phyloP scores from a whole-genome alignment of 2,329 filamentous ascomycete genomes.

The Diaporthe aspalathi region DNA sequence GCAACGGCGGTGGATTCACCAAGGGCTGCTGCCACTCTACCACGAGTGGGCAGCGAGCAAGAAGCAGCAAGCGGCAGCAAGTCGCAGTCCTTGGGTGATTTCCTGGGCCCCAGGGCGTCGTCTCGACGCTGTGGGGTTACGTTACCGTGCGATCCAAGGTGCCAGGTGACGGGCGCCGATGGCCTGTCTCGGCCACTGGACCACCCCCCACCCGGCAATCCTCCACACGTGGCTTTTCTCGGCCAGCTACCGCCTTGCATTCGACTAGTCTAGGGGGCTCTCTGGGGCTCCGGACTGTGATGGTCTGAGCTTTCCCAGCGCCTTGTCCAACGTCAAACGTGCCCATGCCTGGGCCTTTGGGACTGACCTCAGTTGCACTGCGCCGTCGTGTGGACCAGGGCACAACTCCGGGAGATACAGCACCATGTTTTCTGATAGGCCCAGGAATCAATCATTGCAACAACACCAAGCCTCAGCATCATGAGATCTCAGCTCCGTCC shows the following conservation, averaged over 20 bases:
- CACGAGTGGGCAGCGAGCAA: background rate
- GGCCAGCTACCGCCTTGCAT: constrained; percentile 27
- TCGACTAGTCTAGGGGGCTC: background rate
- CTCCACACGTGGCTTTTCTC: constrained; percentile 33
- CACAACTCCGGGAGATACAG: background rate
- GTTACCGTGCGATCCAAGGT: constrained; percentile 12
- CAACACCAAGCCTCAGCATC: constrained; percentile 10
- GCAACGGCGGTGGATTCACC: constrained; percentile 18
- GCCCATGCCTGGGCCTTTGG: constrained; percentile 19
- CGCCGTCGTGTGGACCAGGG: constrained; percentile 5
- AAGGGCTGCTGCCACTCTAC: background rate
- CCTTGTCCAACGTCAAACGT: constrained; percentile 26
- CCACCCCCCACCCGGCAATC: constrained; percentile 9
- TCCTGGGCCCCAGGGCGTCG: constrained; percentile 12
- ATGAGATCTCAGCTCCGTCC: background rate
- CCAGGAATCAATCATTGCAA: background rate
- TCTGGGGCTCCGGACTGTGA: constrained; percentile 20
- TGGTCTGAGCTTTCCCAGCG: constrained; percentile 24
- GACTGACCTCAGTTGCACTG: background rate
- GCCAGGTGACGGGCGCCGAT: background rate
- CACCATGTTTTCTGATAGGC: background rate
- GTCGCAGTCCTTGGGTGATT: constrained; percentile 21
- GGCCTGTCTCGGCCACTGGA: constrained; percentile 18
- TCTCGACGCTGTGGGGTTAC: constrained; percentile 26
- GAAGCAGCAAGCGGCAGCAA: background rate